phyloP scores from a whole-genome alignment of 2,329 filamentous ascomycete species.

The Clathrospora elynae region DNA sequence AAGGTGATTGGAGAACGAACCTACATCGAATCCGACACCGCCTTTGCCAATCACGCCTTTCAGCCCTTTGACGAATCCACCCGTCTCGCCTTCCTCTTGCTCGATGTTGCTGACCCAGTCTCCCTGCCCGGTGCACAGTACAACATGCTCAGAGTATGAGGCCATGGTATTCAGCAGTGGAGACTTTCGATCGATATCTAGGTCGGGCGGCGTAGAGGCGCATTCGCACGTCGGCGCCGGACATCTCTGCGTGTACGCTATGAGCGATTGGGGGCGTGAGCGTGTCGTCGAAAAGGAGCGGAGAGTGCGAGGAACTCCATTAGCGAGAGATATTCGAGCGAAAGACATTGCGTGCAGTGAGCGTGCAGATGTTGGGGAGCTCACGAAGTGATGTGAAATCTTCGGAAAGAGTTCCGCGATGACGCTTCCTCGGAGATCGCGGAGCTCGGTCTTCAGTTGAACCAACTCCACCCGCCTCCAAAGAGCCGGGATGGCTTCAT shows the following conservation, averaged over 20 bases:
- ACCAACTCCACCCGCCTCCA: too few relatives aligned
- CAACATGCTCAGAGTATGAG: conserved; percentile 77
- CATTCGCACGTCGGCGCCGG: conserved; percentile 79
- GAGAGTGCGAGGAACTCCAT: background rate
- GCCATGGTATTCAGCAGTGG: conserved; percentile 77
- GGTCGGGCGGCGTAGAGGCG: conserved; percentile 65
- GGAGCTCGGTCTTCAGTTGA: conserved; percentile 8
- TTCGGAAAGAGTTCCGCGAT: conserved; percentile 7
- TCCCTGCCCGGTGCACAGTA: conserved; percentile 78
- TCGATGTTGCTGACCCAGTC: conserved; percentile 88
- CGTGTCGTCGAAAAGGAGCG: conserved; percentile 13
- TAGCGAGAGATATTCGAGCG: conserved; percentile 1
- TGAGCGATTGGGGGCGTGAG: conserved; percentile 14
- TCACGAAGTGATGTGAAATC: background rate
- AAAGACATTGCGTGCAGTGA: conserved; percentile 5
- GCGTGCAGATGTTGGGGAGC: background rate
- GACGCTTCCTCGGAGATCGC: conserved; percentile 4
- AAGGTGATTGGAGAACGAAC: conserved; percentile 34
- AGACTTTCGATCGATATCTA: conserved; percentile 75
- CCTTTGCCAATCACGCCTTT: conserved; percentile 59
- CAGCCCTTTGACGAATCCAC: conserved; percentile 68
- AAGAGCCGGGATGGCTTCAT: too few relatives aligned
- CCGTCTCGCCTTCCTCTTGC: conserved; percentile 65
- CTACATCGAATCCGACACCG: conserved; percentile 54
- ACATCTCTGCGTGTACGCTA: conserved; percentile 55